These are phyloP conservation scores for Emericellopsis atlantica DNA, from an alignment of 2,329 filamentous ascomycete species.

Conservation along the genomic window DNA sequence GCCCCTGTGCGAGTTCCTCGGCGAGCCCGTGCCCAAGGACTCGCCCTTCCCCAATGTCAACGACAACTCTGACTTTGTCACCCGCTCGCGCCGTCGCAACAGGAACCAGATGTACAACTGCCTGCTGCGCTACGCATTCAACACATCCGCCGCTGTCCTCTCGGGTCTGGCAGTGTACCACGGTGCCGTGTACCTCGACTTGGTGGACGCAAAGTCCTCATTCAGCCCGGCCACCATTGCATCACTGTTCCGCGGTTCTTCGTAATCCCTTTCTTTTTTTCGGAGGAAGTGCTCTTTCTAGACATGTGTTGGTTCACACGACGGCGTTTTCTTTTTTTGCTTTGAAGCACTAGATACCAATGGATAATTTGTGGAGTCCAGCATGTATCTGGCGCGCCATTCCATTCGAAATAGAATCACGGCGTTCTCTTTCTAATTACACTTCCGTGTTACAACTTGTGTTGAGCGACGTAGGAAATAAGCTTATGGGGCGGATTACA, in stretches of 20 bases:
- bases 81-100: slow-evolving; percentile 17
- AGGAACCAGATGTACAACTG: slow-evolving; percentile 21
- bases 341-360: too few relatives aligned
- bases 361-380: too few relatives aligned
- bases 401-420: too few relatives aligned
- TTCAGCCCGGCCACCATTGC: not conserved
- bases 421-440: too few relatives aligned
- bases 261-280: not conserved
- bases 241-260: not conserved
- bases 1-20: slow-evolving; percentile 12
- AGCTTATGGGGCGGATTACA: too few relatives aligned
- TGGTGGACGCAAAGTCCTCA: not conserved
- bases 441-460: too few relatives aligned
- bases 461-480: too few relatives aligned
- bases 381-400: too few relatives aligned
- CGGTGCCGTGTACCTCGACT: slow-evolving; percentile 1
- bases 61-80: slow-evolving; percentile 20
- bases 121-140: slow-evolving; percentile 11
- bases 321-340: too few relatives aligned
- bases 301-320: too few relatives aligned
- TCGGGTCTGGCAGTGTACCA: slow-evolving; percentile 1
- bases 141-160: slow-evolving; percentile 1
- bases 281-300: too few relatives aligned
- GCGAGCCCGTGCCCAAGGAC: slow-evolving; percentile 17
- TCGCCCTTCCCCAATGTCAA: slow-evolving; percentile 21